Conservation (phyloP, 2,329 filamentous ascomycete species). For the Fonsecaea pedrosoi region DNA sequence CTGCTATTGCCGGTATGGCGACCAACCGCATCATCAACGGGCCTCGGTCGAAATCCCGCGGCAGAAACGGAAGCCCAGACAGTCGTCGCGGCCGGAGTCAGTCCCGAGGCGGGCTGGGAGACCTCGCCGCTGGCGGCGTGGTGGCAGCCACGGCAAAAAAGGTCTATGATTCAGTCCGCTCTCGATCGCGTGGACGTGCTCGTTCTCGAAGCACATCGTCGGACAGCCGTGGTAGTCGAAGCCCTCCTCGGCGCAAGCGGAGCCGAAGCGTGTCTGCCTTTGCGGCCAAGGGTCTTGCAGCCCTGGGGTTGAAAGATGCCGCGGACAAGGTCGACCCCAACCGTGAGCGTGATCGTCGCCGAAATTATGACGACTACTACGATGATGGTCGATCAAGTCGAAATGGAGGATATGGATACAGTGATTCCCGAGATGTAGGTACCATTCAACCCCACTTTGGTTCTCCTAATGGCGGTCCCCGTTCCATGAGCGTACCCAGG, state of each 20-base stretch:
- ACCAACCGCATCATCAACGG: constrained; percentile 87
- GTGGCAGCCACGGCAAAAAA: constrained; percentile 58
- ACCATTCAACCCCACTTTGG: constrained; percentile 43
- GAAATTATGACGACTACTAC: constrained; percentile 51
- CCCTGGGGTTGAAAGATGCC: constrained; percentile 50
- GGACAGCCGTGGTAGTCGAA: constrained; percentile 62
- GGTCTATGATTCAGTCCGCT: constrained; percentile 53
- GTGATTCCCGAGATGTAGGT: constrained; percentile 55
- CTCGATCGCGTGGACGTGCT: constrained; percentile 47
- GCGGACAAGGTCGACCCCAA: constrained; percentile 41
- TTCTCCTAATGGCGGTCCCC: constrained; percentile 33
- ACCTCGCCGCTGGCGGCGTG: constrained; percentile 52
- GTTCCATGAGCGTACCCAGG: constrained; percentile 41
- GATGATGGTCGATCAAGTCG: constrained; percentile 48
- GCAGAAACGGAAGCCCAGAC: constrained; percentile 40
- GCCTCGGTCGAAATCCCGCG: constrained; percentile 69
- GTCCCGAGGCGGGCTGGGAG: constrained; percentile 51
- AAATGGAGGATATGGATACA: constrained; percentile 43
- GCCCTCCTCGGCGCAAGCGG: constrained; percentile 52
- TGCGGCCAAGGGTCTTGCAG: constrained; percentile 53
- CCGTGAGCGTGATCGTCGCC: constrained; percentile 43
- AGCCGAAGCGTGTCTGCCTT: constrained; percentile 56
- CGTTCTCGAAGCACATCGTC: constrained; percentile 55
- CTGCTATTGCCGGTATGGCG: constrained; percentile 85
- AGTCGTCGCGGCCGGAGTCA: constrained; percentile 48